Conservation (phyloP, 164 flowering plant species). For the Saururus chinensis region DNA sequence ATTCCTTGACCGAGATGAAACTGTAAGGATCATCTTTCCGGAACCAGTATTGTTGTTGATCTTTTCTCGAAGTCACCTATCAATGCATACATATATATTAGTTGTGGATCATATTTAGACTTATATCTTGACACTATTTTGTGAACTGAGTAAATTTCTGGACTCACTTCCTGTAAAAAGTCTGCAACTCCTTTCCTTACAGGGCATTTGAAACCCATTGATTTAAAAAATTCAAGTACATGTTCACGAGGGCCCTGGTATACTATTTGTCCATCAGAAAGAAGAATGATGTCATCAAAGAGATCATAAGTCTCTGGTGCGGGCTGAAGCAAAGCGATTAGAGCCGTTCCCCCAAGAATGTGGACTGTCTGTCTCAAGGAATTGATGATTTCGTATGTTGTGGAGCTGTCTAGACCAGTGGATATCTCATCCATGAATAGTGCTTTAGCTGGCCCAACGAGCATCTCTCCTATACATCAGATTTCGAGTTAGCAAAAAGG, state of each 20-base stretch:
- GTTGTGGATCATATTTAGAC: background rate
- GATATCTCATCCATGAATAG: slow-evolving; percentile 27
- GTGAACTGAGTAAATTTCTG: background rate
- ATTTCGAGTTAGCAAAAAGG: no score
- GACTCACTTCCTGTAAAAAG: slow-evolving; percentile 30
- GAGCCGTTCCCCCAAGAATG: slow-evolving; percentile 9
- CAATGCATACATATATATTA: background rate
- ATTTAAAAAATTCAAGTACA: slow-evolving; percentile 43
- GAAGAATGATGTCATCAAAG: slow-evolving; percentile 26
- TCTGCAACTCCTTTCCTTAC: slow-evolving; percentile 32
- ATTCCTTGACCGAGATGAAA: slow-evolving; percentile 40
- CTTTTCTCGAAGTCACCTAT: slow-evolving; percentile 71
- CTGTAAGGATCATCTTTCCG: slow-evolving; percentile 31
- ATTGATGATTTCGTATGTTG: slow-evolving; percentile 32
- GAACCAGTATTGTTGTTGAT: slow-evolving; percentile 67
- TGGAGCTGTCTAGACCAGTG: slow-evolving; percentile 50
- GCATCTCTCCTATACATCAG: slow-evolving; percentile 36
- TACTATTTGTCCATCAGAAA: slow-evolving; percentile 45
- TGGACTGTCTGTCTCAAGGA: slow-evolving; percentile 7
- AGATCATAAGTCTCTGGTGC: slow-evolving; percentile 11
- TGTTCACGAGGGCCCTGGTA: slow-evolving; percentile 55
- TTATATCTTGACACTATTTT: background rate
- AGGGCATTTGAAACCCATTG: slow-evolving; percentile 34
- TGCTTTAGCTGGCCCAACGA: slow-evolving; percentile 41
- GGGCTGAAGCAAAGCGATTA: slow-evolving; percentile 11